Base-by-base conservation (phyloP, 768 basidiomycete species). In the Favolaschia claudopus region DNA sequence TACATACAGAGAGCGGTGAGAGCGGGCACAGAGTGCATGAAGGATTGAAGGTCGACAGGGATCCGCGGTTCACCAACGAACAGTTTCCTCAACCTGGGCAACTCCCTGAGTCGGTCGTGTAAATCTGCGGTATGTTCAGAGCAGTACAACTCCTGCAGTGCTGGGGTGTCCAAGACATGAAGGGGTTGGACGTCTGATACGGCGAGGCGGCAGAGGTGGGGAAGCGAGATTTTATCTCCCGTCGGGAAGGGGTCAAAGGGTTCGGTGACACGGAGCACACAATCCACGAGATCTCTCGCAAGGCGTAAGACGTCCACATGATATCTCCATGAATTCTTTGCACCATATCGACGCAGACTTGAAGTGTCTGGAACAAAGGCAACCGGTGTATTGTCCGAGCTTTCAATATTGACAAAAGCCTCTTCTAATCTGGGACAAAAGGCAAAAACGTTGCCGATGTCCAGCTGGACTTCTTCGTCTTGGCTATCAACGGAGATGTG, bases 101-200 rank as follows among this genome's bases (percentile, higher is more conserved):
- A 12, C 31, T 33, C 29, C 3, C 38, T 20, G 12, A 20, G 31
- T 17, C 47, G 32, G 20, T 42, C 31, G 3, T 27, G 17, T 24
- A 55, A 37, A 12, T 39, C n/a, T 1, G 3, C 22, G 20, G 2
- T 5, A 19, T n/a, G 7, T 27, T 19, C 22, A 7, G 38, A 7
- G 5, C 46, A 48, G 22, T 48, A 42, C 22, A 56, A 22, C 24
- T 56, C 55, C 17, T 19, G 13, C 24, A 56, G 55, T 9, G 55
- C 55, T 12, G 46, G 55, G 15, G 46, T 56, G 3, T 43, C n/a
- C 40, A 9, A 57, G 39, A 24, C n/a, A 36, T n/a, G 27, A 19
- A 57, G 31, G 13, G 50, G 33, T 14, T 7, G 19, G 19, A 32
- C 2, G 0, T 50, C 4, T 14, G 55, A 49, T 20, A 50, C 22